Evolutionary conservation across 176 grass and related monocot genomes (phyloP), one percentile per base, ranked within the genome.

Genomic region (Triticum monococcum): DNA sequence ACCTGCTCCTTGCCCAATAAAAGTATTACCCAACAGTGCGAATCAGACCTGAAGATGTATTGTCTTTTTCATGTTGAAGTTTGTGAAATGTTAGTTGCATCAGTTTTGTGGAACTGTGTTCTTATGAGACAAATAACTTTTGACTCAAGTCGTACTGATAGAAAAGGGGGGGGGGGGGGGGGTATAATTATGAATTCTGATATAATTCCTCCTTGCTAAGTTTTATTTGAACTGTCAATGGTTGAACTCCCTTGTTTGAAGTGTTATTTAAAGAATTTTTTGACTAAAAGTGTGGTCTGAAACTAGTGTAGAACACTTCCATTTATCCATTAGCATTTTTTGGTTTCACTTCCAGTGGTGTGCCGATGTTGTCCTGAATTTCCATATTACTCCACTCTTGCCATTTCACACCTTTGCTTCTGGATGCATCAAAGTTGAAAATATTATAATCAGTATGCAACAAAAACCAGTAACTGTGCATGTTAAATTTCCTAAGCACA

Each of bases 401-500:
- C 16, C 16, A n/a, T 26, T 87, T 65, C 18, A 56, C 38, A 52
- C 16, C 22, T 77, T 61, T 77, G 5, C 24, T 60, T 79, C 12
- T 74, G 9, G 8, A 35, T 75, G 18, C 14, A 72, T 31, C 79
- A 43, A 30, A 41, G 45, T 64, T 74, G 31, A 67, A 57, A 81
- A 43, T 80, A 64, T 81, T 81, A 1, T 45, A 72, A 66, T 43
- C 14, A 46, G 35, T 45, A 50, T 14, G 25, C 30, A 67, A 87
- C 68, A 76, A 41, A 84, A 74, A 52, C 68, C 31, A 85, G 9
- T 89, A 83, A 81, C 56, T 68, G 2, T 81, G 88, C 60, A 85
- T 43, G 38, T 64, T 81, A 78, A 81, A 65, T 78, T 92, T 81
- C 78, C 73, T 83, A 82, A 80, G 63, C 89, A 83, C 80, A 80